phyloP scores from a whole-genome alignment of 495 filamentous ascomycete genomes.

The Beverwykella pulmonaria region DNA sequence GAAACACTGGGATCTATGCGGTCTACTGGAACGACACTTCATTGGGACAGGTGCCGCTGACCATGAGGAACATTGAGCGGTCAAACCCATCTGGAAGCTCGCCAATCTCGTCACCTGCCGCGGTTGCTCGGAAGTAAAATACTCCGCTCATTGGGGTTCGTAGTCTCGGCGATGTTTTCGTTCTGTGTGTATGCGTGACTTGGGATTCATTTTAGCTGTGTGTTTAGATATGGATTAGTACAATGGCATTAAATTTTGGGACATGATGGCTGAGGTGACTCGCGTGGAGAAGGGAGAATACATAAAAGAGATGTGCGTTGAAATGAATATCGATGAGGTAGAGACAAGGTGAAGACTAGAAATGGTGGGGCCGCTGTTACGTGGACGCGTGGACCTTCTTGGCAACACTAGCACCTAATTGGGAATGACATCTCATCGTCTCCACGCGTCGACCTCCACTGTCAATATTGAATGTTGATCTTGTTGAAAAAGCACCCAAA shows the following conservation, averaged over 20 bases:
- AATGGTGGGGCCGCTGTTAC: neutral
- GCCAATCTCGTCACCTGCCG: neutral
- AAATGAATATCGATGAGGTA: no score
- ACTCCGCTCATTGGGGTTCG: neutral
- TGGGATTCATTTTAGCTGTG: neutral
- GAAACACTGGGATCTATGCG: constrained; percentile 7
- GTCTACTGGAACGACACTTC: constrained; percentile 16
- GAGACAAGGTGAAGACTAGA: neutral
- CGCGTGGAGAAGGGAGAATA: neutral
- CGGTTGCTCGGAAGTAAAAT: neutral
- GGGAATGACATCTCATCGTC: no score
- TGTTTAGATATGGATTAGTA: neutral
- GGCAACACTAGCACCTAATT: no score
- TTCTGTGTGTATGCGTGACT: neutral
- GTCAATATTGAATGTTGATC: no score
- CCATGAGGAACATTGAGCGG: constrained; percentile 4
- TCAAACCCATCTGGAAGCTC: neutral
- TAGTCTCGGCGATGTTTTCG: neutral
- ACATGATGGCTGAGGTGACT: neutral
- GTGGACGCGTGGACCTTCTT: no score
- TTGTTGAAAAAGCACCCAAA: no score
- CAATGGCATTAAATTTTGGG: neutral
- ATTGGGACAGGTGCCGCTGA: neutral
- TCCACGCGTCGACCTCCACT: no score
- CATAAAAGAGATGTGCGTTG: no score